Evolutionary conservation across 1,284 basidiomycete genomes (phyloP), one percentile per base, ranked within the genome.

Genomic region (Tilletia setariae): DNA sequence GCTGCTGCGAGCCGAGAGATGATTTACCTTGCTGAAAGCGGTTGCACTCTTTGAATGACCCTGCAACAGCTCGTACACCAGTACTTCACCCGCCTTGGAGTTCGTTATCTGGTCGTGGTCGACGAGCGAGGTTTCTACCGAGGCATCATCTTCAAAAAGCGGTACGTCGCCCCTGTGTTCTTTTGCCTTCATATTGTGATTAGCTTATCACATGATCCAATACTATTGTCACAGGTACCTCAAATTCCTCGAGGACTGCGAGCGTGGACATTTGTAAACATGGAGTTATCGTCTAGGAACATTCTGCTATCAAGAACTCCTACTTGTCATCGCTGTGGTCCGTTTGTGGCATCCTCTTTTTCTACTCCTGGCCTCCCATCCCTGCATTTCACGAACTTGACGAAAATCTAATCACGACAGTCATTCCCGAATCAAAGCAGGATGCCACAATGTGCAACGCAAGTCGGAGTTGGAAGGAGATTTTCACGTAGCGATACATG

Each of bases 81-180:
- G 80, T 74, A 75, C 66, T 79, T 79, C 49, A 73, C 73, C 23
- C 65, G 72, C 2, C 64, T 79, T n/a, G 77, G 77, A 16, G 75
- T 79, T 15, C 63, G 75, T 9, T 78, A 77, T 53, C 65, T 79
- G 30, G 86, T 97, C 28, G 89, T 96, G 4, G 90, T 88, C 1
- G 92, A 97, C 81, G 84, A 87, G 1, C 88, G 91, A 67, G 94
- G 94, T 1, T 84, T 89, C 65, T 97, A 94, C 79, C 89, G 90
- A 77, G 94, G 94, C 6, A 86, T 94, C 11, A 90, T 98, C 69
- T 91, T 94, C 83, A 96, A 96, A 86, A 94, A 94, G 84, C 88
- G 88, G 1, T 96, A 92, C 32, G 49, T 43, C 28, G 6, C 28
- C 13, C 7, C 56, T 11, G 2, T 59, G 11, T 53, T 25, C 51